These are phyloP conservation scores for Protomyces lactucae-debilis DNA, from an alignment of 1,139 yeast genomes.

Conservation along the genomic window DNA sequence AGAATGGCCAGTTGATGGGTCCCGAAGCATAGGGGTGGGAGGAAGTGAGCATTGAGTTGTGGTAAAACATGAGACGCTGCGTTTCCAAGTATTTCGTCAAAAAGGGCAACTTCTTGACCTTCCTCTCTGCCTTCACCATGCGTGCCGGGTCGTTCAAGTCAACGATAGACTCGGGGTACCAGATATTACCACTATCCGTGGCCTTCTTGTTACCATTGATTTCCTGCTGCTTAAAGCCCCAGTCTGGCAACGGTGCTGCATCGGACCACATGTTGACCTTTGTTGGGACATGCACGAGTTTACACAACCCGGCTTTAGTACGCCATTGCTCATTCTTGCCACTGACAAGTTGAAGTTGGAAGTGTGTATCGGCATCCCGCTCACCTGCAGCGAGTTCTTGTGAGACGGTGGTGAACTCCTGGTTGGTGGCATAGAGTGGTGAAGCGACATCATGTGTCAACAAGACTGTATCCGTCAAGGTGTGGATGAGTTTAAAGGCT, in stretches of 20 bases:
- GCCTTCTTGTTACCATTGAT: slow-evolving; percentile 89
- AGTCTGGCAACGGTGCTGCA: slow-evolving; percentile 77
- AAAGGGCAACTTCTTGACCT: slow-evolving; percentile 60
- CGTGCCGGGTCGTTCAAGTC: slow-evolving; percentile 59
- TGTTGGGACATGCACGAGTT: slow-evolving; percentile 75
- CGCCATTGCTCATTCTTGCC: slow-evolving; percentile 55
- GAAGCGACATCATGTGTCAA: slow-evolving; percentile 97
- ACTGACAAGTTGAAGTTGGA: slow-evolving; percentile 58
- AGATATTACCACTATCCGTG: slow-evolving; percentile 59
- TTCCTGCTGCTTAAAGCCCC: slow-evolving; percentile 91
- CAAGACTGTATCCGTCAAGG: slow-evolving; percentile 70
- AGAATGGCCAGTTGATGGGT: slow-evolving; percentile 92
- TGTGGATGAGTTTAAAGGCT: slow-evolving; percentile 71
- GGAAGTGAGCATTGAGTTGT: slow-evolving; percentile 77
- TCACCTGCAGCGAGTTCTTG: slow-evolving; percentile 55
- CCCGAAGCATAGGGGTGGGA: slow-evolving; percentile 95
- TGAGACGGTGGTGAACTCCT: slow-evolving; percentile 75
- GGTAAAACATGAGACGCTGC: slow-evolving; percentile 83
- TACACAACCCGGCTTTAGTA: slow-evolving; percentile 65
- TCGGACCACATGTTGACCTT: slow-evolving; percentile 92
- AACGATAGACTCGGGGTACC: slow-evolving; percentile 73
- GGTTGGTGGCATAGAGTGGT: slow-evolving; percentile 84
- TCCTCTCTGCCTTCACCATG: slow-evolving; percentile 50
- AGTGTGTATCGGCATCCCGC: slow-evolving; percentile 68
- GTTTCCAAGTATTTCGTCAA: slow-evolving; percentile 83